Conservation (phyloP, 768 basidiomycete species). For the Amanita subjunquillea region DNA sequence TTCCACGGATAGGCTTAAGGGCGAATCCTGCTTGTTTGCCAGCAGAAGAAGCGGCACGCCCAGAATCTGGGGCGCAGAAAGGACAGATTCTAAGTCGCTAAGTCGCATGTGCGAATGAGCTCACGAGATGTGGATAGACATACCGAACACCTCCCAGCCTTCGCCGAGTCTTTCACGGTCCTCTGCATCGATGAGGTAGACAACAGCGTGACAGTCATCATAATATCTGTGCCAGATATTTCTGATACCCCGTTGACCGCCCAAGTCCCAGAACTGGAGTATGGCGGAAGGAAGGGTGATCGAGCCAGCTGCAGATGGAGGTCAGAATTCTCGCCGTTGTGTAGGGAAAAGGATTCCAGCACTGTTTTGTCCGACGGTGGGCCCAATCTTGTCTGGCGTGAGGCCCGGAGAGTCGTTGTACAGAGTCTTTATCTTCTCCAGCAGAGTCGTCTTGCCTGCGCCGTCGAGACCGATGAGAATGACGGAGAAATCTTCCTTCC, state of each 20-base stretch:
- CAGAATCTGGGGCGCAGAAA: slow-evolving; percentile 83
- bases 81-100: slow-evolving; percentile 56
- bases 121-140: slow-evolving; percentile 16
- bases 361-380: slow-evolving; percentile 98
- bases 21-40: slow-evolving; percentile 93
- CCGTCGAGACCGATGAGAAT: slow-evolving; percentile 92
- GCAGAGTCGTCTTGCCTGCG: slow-evolving; percentile 84
- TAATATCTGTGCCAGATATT: slow-evolving; percentile 94
- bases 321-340: neutral
- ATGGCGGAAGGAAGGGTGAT: slow-evolving; percentile 90
- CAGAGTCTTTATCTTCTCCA: slow-evolving; percentile 90
- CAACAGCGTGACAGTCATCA: slow-evolving; percentile 94
- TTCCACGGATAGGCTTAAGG: slow-evolving; percentile 70
- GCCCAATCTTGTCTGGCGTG: slow-evolving; percentile 88
- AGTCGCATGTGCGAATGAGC: neutral
- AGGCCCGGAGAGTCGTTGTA: slow-evolving; percentile 84
- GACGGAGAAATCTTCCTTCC: slow-evolving; percentile 87
- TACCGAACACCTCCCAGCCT: slow-evolving; percentile 97
- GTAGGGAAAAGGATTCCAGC: slow-evolving; percentile 7
- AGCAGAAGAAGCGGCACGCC: slow-evolving; percentile 84
- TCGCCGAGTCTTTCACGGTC: slow-evolving; percentile 85
- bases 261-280: slow-evolving; percentile 95
- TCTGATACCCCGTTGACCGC: slow-evolving; percentile 89
- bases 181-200: slow-evolving; percentile 89
- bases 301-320: slow-evolving; percentile 59